Evolutionary conservation across 2,329 filamentous ascomycete species (phyloP).

Genomic region (Venturia effusa): DNA sequence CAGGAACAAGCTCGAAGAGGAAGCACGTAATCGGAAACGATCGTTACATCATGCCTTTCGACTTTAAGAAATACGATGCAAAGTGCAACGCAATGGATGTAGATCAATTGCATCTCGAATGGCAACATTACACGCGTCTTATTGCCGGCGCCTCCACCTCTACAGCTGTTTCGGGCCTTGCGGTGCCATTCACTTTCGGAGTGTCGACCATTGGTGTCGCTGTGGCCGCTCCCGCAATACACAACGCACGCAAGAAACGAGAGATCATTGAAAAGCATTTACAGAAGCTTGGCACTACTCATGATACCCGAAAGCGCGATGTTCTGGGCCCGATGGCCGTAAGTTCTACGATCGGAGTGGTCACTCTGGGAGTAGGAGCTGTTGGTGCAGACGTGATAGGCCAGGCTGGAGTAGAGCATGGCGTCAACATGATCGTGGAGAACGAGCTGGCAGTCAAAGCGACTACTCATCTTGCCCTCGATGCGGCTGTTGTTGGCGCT

Average conservation of each 20-base stretch:
- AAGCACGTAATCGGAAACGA: not conserved
- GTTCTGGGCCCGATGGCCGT: slow-evolving; percentile 4
- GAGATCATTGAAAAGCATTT: slow-evolving; percentile 7
- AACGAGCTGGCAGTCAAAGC: slow-evolving; percentile 7
- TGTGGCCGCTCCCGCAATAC: slow-evolving; percentile 6
- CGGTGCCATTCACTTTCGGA: slow-evolving; percentile 6
- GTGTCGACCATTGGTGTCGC: slow-evolving; percentile 2
- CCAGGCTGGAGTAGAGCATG: slow-evolving; percentile 1
- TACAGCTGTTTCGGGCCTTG: slow-evolving; percentile 2
- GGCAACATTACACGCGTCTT: slow-evolving; percentile 7
- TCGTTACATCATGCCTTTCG: slow-evolving; percentile 4
- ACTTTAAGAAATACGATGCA: slow-evolving; percentile 4
- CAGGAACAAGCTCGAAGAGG: too few relatives aligned
- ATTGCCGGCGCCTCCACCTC: slow-evolving; percentile 2
- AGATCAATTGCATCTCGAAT: slow-evolving; percentile 3
- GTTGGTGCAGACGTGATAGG: not conserved
- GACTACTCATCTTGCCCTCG: not conserved
- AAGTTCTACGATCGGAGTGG: not conserved
- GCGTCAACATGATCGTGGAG: slow-evolving; percentile 1
- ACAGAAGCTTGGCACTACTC: slow-evolving; percentile 2
- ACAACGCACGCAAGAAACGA: slow-evolving; percentile 9
- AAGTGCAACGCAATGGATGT: not conserved
- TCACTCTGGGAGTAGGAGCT: slow-evolving; percentile 3
- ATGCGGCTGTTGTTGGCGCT: not conserved
- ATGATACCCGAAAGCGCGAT: not conserved